Evolutionary conservation across 179 eudicot genomes (phyloP), one percentile per base, ranked within the genome.

Genomic region (Spinacia oleracea): DNA sequence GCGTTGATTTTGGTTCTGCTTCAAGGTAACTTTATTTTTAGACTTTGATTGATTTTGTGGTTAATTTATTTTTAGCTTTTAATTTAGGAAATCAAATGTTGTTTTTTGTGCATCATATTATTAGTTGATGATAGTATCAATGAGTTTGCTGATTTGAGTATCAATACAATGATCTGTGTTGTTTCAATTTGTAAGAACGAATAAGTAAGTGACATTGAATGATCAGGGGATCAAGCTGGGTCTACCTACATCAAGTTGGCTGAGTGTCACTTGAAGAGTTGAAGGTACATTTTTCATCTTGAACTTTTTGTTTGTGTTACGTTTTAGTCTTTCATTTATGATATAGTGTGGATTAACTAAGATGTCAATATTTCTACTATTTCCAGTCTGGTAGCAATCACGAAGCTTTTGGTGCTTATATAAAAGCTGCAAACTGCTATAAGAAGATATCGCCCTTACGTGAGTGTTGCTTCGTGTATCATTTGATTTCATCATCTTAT

Each of bases 151-250:
- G n/a, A n/a, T n/a, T n/a, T n/a, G n/a, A n/a, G n/a, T n/a, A n/a
- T n/a, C n/a, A n/a, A n/a, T n/a, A n/a, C n/a, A n/a, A n/a, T n/a
- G n/a, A n/a, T n/a, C n/a, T n/a, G n/a, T n/a, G n/a, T n/a, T n/a
- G n/a, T n/a, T n/a, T n/a, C n/a, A n/a, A n/a, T n/a, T n/a, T n/a
- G n/a, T n/a, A n/a, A n/a, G n/a, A n/a, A n/a, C n/a, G n/a, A n/a
- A n/a, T n/a, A n/a, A n/a, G n/a, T n/a, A n/a, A n/a, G 60, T 62
- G 68, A 75, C 50, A 23, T 35, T 81, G 64, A 72, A n/a, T n/a
- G n/a, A n/a, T 16, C 48, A 85, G 88, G 88, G 88, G 84, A 85
- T 35, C 75, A 83, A 85, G 88, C 88, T 48, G 88, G 82, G 59
- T 74, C 73, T 55, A 59, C 73, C 31, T 85, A 83, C 63, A 69